Conservation (phyloP, 2,329 filamentous ascomycete species). For the Rhexocercosporidium sp. region DNA sequence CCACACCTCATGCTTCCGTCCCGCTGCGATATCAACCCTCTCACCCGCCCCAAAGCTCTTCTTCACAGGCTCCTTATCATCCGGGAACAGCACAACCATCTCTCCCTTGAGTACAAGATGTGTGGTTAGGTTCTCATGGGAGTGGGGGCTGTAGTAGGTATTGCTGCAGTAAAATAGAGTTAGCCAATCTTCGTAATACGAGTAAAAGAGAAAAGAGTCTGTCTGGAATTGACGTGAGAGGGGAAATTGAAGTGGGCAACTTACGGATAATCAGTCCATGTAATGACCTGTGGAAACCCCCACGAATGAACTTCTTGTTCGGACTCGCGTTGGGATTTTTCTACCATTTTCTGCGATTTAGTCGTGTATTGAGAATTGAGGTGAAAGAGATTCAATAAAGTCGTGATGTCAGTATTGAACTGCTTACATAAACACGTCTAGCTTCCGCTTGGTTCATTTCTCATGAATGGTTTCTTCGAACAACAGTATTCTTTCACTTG, state of each 20-base stretch:
- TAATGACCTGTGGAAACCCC: slow-evolving; percentile 73
- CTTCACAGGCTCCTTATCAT: slow-evolving; percentile 59
- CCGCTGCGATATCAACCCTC: slow-evolving; percentile 69
- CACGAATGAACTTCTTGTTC: slow-evolving; percentile 70
- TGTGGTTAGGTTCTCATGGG: slow-evolving; percentile 67
- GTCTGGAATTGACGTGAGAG: no score
- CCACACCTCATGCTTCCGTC: slow-evolving; percentile 71
- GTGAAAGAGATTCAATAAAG: not conserved
- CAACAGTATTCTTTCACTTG: not conserved
- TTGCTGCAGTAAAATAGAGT: slow-evolving; percentile 53
- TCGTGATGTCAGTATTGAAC: slow-evolving; percentile 3
- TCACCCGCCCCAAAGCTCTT: slow-evolving; percentile 64
- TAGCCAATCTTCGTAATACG: slow-evolving; percentile 14
- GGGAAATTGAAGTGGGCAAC: slow-evolving; percentile 39
- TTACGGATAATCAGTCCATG: slow-evolving; percentile 74
- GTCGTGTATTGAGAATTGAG: not conserved
- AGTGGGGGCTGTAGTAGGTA: slow-evolving; percentile 71
- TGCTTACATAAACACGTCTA: not conserved
- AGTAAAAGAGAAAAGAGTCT: not conserved
- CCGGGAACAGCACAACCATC: slow-evolving; percentile 70
- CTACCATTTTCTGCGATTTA: slow-evolving; percentile 24
- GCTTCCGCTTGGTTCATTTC: no score
- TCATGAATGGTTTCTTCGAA: not conserved
- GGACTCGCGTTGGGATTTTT: slow-evolving; percentile 51
- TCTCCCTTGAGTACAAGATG: slow-evolving; percentile 70